A percentile compares a stretch with the other conserved stretches of the same genome.
phyloP scores from a whole-genome alignment of 352 stramenopile species.

The Globisporangium okanoganense region DNA sequence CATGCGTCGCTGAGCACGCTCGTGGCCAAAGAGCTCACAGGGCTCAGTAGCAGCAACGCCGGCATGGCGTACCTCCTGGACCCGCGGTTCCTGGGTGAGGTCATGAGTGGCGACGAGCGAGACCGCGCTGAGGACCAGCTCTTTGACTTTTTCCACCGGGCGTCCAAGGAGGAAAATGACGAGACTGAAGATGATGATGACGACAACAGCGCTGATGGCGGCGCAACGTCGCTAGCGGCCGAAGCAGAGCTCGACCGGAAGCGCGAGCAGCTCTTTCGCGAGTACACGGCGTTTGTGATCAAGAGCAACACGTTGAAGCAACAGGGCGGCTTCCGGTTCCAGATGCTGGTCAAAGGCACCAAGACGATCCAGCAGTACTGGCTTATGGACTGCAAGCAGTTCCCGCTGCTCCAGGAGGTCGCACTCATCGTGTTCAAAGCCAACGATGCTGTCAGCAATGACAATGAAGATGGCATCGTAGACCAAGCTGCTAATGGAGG shows the following conservation, averaged over 20 bases:
- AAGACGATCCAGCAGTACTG: slow-evolving; percentile 35
- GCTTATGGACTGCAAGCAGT: slow-evolving; percentile 25
- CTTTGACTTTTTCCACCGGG: slow-evolving; percentile 16
- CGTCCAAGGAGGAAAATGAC: not conserved
- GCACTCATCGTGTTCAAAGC: slow-evolving; percentile 20
- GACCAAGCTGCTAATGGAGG: not conserved
- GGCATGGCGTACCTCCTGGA: slow-evolving; percentile 15
- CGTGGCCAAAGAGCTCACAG: not conserved
- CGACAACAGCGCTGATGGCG: not conserved
- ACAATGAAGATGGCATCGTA: not conserved
- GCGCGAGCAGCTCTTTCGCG: slow-evolving; percentile 20
- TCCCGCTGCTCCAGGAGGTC: slow-evolving; percentile 26
- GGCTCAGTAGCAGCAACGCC: not conserved
- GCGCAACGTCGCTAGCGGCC: not conserved
- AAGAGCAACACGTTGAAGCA: slow-evolving; percentile 21
- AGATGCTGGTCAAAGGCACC: slow-evolving; percentile 22
- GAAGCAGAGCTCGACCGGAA: slow-evolving; percentile 1
- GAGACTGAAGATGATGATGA: not conserved
- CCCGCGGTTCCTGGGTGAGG: slow-evolving; percentile 13
- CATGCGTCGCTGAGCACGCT: not conserved
- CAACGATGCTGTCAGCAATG: not conserved
- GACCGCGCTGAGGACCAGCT: slow-evolving; percentile 32
- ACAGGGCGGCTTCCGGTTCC: slow-evolving; percentile 21
- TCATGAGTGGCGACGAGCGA: slow-evolving; percentile 19
- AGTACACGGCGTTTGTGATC: slow-evolving; percentile 33